phyloP scores from a whole-genome alignment of 192 early-diverging fungal species.

The Gonapodya prolifera region DNA sequence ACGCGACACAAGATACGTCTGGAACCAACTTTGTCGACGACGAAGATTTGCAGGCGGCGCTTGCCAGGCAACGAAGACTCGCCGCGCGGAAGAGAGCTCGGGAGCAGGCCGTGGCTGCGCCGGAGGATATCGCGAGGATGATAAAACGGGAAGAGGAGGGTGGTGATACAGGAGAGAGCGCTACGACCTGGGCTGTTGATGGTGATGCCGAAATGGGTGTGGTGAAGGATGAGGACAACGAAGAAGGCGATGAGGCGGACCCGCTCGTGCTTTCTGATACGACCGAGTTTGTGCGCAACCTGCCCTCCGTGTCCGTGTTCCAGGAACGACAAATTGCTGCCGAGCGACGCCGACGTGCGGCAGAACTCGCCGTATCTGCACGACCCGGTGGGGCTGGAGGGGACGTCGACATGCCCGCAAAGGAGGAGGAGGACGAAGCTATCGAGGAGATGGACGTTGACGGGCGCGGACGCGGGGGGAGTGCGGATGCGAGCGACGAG shows the following conservation, averaged over 20 bases:
- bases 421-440: not conserved
- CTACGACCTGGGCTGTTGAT: too few relatives aligned
- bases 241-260: not conserved
- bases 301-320: conserved; percentile 26
- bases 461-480: not conserved
- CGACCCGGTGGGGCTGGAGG: not conserved
- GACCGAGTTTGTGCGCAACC: conserved; percentile 71
- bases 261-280: conserved; percentile 71
- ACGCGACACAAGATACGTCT: conserved; percentile 16
- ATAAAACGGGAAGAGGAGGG: too few relatives aligned
- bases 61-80: conserved; percentile 58
- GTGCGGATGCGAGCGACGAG: not conserved
- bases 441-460: not conserved
- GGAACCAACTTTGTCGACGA: conserved; percentile 86
- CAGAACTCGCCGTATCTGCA: not conserved
- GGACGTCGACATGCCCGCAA: not conserved
- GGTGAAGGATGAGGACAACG: not conserved
- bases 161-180: too few relatives aligned
- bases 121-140: too few relatives aligned
- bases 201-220: conserved; percentile 2
- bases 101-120: not conserved
- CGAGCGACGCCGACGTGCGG: not conserved
- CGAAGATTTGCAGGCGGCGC: conserved; percentile 77
- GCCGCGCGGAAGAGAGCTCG: conserved; percentile 36
- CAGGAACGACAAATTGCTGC: not conserved